Percentiles rank a stretch among this genome's conserved stretches.
These are phyloP conservation scores for Inonotus hispidus DNA, from an alignment of 1,284 basidiomycete genomes.

Conservation along the genomic window DNA sequence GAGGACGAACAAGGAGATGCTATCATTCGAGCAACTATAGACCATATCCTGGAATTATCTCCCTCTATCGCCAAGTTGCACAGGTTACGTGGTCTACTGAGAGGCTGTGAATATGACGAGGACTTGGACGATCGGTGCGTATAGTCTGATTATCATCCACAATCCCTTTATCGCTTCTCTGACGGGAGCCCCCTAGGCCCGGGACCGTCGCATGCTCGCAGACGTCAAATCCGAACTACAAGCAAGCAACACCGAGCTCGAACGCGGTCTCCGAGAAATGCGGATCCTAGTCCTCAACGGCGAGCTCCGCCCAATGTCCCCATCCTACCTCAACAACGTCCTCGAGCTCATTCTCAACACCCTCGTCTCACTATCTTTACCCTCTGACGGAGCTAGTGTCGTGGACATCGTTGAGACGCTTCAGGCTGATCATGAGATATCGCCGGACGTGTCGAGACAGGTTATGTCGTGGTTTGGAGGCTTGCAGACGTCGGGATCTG, in stretches of 20 bases:
- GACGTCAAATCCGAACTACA: constrained; percentile 65
- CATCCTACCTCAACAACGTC: constrained; percentile 58
- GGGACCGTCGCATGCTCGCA: constrained; percentile 38
- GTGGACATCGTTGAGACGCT: constrained; percentile 52
- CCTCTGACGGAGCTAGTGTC: constrained; percentile 43
- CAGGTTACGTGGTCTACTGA: constrained; percentile 55
- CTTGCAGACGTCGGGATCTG: constrained; percentile 24
- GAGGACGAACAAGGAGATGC: constrained; percentile 35
- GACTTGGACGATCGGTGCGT: constrained; percentile 43
- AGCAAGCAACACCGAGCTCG: constrained; percentile 71
- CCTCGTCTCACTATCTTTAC: constrained; percentile 53
- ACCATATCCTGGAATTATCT: constrained; percentile 73
- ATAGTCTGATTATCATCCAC: constrained; percentile 32
- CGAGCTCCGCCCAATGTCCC: constrained; percentile 63
- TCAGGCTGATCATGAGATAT: constrained; percentile 70
- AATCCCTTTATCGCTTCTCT: constrained; percentile 5
- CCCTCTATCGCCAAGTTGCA: constrained; percentile 70
- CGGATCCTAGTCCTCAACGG: constrained; percentile 70
- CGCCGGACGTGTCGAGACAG: constrained; percentile 53
- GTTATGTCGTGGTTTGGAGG: constrained; percentile 79
- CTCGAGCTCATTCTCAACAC: constrained; percentile 69
- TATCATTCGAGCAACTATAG: constrained; percentile 65
- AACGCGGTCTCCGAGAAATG: constrained; percentile 53
- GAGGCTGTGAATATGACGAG: constrained; percentile 63
- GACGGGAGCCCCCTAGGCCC: not conserved